These are phyloP conservation scores for Pigoraptor vietnamica DNA, from an alignment of 78 protist species.

Conservation along the genomic window DNA sequence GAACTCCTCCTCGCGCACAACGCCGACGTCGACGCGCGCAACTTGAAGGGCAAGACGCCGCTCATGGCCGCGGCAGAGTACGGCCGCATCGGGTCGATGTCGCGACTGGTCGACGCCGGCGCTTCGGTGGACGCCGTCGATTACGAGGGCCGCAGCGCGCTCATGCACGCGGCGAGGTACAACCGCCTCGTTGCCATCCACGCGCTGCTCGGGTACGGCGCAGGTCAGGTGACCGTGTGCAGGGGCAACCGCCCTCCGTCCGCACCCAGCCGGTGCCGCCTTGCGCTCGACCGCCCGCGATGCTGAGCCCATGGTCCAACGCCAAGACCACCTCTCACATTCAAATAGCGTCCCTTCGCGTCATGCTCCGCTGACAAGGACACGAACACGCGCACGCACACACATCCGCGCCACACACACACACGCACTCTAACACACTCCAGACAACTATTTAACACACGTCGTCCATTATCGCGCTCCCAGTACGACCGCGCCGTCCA, in stretches of 20 bases:
- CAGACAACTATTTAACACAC: too few species aligned
- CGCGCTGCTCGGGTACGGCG: neutral
- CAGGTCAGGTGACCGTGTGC: neutral
- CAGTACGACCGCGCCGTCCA: too few species aligned
- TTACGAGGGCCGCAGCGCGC: neutral
- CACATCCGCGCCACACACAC: neutral
- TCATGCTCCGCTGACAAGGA: too few species aligned
- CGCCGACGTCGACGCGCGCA: neutral
- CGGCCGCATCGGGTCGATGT: neutral
- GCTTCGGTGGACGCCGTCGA: neutral
- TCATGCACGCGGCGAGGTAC: neutral
- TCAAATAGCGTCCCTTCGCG: too few species aligned
- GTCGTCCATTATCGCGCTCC: too few species aligned
- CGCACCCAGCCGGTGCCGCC: neutral
- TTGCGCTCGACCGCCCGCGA: neutral
- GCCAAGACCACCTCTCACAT: too few species aligned
- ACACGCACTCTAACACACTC: neutral
- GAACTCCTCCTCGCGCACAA: slow-evolving; percentile 8
- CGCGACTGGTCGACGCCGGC: neutral
- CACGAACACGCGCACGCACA: neutral
- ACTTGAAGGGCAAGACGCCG: neutral
- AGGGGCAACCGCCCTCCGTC: neutral
- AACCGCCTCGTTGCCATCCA: neutral
- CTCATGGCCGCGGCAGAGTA: neutral
- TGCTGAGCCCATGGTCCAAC: too few species aligned